These are phyloP conservation scores for Eucalyptus pumila DNA, from an alignment of 345 rosid species.

Conservation along the genomic window DNA sequence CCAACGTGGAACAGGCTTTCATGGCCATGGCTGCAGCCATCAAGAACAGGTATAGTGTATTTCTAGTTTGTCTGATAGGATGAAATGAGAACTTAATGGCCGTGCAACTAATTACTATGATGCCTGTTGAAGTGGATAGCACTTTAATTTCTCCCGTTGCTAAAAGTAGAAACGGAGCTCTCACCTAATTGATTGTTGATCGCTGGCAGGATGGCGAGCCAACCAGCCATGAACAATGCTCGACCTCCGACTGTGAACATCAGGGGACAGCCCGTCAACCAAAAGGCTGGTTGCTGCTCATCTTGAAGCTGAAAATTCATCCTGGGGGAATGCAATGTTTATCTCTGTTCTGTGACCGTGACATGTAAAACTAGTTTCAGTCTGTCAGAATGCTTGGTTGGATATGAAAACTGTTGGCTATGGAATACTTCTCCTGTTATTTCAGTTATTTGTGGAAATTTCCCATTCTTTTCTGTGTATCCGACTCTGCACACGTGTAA, in stretches of 20 bases:
- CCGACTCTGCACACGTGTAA: not conserved
- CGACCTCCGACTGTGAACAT: slow-evolving; percentile 67
- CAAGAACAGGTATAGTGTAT: slow-evolving; percentile 37
- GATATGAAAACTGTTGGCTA: not conserved
- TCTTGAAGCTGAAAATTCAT: slow-evolving; percentile 14
- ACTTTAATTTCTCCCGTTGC: not conserved
- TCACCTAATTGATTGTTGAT: not conserved
- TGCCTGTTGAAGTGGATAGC: not conserved
- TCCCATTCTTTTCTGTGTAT: not conserved
- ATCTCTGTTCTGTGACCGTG: not conserved
- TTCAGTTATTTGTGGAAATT: not conserved
- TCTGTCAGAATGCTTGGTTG: not conserved
- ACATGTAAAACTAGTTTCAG: not conserved
- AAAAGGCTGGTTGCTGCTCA: slow-evolving; percentile 67
- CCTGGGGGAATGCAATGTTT: not conserved
- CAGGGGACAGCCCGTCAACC: slow-evolving; percentile 72
- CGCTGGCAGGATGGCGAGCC: slow-evolving; percentile 56
- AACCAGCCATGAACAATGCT: slow-evolving; percentile 40
- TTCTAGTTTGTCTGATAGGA: not conserved
- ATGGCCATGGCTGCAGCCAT: slow-evolving; percentile 81
- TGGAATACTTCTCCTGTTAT: not conserved
- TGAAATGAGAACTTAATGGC: not conserved
- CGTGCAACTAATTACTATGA: not conserved
- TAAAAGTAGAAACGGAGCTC: not conserved
- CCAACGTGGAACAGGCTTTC: slow-evolving; percentile 70